Evolutionary conservation across 768 basidiomycete species (phyloP).

Genomic region (Suillus clintonianus): DNA sequence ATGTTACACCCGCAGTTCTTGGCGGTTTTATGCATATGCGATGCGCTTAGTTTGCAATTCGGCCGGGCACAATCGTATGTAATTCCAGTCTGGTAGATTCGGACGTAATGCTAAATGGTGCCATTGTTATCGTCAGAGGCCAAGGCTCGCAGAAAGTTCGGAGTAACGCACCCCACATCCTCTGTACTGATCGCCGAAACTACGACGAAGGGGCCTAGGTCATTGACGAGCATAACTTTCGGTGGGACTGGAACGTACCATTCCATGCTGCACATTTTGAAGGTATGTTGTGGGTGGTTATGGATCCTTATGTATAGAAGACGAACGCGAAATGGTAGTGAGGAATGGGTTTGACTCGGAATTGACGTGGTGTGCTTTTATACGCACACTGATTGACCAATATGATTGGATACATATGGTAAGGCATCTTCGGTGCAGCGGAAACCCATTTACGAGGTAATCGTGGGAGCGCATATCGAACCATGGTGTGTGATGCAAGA

Average conservation of each 20-base stretch:
- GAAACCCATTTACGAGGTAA: conserved; percentile 31
- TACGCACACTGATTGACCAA: conserved; percentile 17
- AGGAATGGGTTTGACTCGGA: not conserved
- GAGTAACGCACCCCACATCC: conserved; percentile 40
- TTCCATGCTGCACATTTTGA: conserved; percentile 59
- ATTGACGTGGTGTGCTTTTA: conserved; percentile 26
- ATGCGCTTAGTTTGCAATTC: conserved; percentile 53
- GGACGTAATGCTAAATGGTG: conserved; percentile 58
- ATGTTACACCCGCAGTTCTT: conserved; percentile 59
- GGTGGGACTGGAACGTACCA: conserved; percentile 39
- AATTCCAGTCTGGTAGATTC: conserved; percentile 61
- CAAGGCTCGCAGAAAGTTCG: not conserved
- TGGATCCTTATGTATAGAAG: conserved; percentile 3
- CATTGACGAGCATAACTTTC: conserved; percentile 12
- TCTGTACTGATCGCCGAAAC: conserved; percentile 44
- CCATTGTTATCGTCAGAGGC: conserved; percentile 5
- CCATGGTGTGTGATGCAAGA: conserved; percentile 10
- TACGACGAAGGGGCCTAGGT: conserved; percentile 15
- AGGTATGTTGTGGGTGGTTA: not conserved
- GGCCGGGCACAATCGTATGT: conserved; percentile 54
- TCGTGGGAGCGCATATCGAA: conserved; percentile 29
- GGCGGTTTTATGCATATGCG: conserved; percentile 62
- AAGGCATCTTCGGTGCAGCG: conserved; percentile 32
- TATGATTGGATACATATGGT: conserved; percentile 27
- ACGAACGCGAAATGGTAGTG: not conserved